Base-by-base conservation (phyloP, 306 rosid genomes). In the Prinsepia uniflora region DNA sequence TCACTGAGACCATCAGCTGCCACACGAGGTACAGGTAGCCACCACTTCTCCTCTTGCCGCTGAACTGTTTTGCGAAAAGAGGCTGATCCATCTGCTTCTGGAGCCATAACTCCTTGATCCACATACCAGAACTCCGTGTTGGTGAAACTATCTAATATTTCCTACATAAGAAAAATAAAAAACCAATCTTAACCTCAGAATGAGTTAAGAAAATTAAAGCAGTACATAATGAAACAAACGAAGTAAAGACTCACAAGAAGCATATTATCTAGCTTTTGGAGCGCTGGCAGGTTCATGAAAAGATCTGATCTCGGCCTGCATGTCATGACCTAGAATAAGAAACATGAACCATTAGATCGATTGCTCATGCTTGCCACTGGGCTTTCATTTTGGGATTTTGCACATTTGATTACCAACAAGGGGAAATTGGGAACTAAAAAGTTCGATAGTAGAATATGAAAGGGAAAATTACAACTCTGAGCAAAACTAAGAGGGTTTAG, bases 41-140 rank as follows among this genome's bases (percentile, higher is more conserved):
- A 91, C 99, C 99, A 94, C 76, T 94, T 94, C 80, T 94, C 99
- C 59, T 94, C 97, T 82, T 94, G 96, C 72, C 97, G 77, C 59
- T 89, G 97, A 63, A 87, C 60, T 19, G 85, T 69, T 76, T 82
- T 90, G 71, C 87, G 94, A 63, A 91, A 91, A 30, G 99, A 91
- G 80, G 84, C 82, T 0, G 97, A 87, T 22, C 97, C 95, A 70
- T 91, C 91, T 5, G 86, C 83, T 34, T 89, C 95, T 9, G 84
- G 75, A 24, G 96, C 83, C 48, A 84, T 76, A 46, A 94, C 89
- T 58, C 99, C 97, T 87, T 94, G 97, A 73, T 94, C 99, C 3
- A 91, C 90, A 78, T 94, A 94, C 99, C 99, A 94, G 78, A 94
- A 94, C 72, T 91, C 97, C 4, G 84, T 87, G 14, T 54, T 71